Conservation (phyloP, 176 grass and related monocot genomes). For the Ampelocalamus luodianensis region DNA sequence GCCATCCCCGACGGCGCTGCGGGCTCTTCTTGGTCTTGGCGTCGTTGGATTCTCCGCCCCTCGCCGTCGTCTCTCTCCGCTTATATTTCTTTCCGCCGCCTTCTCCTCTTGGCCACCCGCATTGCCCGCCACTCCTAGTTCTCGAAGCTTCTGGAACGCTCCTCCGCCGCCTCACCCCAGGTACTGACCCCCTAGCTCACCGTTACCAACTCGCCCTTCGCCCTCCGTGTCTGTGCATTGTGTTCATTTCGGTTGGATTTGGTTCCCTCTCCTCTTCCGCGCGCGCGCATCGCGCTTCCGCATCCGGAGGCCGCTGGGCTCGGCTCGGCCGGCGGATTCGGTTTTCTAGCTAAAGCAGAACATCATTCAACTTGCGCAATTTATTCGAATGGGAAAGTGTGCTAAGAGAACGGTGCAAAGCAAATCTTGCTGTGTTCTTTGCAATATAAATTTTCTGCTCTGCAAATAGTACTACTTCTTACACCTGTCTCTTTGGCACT, state of each 20-base stretch:
- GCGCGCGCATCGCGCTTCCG: too few species aligned
- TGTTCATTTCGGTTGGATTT: neutral
- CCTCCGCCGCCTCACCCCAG: neutral
- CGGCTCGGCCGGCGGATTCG: too few species aligned
- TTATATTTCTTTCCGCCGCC: conserved; percentile 24
- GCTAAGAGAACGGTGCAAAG: neutral
- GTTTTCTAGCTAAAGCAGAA: too few species aligned
- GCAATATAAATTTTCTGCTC: neutral
- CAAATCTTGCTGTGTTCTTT: neutral
- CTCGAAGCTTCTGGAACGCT: neutral
- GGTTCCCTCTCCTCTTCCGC: neutral
- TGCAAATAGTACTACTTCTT: neutral
- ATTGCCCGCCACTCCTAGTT: neutral
- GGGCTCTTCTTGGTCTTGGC: neutral
- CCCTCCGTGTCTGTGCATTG: neutral
- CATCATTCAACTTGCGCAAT: too few species aligned
- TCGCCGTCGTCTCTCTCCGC: neutral
- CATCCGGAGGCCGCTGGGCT: too few species aligned
- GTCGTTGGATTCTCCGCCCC: conserved; percentile 42
- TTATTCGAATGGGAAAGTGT: neutral
- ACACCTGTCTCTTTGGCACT: neutral
- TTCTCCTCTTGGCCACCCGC: neutral
- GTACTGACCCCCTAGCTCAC: neutral
- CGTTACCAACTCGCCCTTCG: neutral
- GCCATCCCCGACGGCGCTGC: neutral